phyloP scores from a whole-genome alignment of 2,329 filamentous ascomycete species.

The Curvularia hawaiiensis region DNA sequence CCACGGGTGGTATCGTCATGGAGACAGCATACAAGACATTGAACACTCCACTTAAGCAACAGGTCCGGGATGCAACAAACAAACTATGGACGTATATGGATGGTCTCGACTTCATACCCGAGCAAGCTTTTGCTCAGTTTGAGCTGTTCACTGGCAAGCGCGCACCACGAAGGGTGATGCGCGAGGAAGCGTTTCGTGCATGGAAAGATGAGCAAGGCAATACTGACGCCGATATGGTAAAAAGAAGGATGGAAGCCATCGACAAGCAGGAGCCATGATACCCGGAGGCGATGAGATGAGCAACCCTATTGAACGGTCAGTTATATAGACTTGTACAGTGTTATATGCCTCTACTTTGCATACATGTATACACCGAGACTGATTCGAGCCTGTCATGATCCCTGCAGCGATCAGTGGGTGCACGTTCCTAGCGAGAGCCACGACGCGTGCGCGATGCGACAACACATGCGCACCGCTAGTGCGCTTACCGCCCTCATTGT shows the following conservation, averaged over 20 bases:
- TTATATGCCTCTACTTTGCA: neutral
- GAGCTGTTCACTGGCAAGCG: constrained; percentile 78
- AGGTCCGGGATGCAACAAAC: constrained; percentile 65
- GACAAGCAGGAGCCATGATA: constrained; percentile 42
- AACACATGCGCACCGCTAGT: constrained; percentile 22
- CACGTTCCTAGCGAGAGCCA: constrained; percentile 28
- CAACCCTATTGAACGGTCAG: neutral
- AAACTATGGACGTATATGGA: constrained; percentile 77
- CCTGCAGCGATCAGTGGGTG: constrained; percentile 23
- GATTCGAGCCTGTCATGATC: constrained; percentile 3
- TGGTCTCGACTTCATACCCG: constrained; percentile 75
- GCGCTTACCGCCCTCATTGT: constrained; percentile 7
- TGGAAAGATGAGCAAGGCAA: constrained; percentile 44
- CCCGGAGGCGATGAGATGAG: neutral
- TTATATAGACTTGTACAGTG: neutral
- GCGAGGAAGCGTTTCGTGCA: constrained; percentile 61
- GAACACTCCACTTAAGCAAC: constrained; percentile 71
- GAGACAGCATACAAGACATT: constrained; percentile 76
- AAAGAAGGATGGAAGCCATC: constrained; percentile 41
- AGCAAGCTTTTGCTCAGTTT: constrained; percentile 82
- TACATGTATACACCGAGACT: neutral
- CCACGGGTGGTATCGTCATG: constrained; percentile 75
- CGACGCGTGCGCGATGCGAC: constrained; percentile 30
- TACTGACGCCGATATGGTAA: constrained; percentile 39
- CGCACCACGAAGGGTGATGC: constrained; percentile 73